Percentiles rank a stretch among this genome's conserved stretches.
phyloP scores from a whole-genome alignment of 2,329 filamentous ascomycete species.

The Chalaropsis thielavioides region DNA sequence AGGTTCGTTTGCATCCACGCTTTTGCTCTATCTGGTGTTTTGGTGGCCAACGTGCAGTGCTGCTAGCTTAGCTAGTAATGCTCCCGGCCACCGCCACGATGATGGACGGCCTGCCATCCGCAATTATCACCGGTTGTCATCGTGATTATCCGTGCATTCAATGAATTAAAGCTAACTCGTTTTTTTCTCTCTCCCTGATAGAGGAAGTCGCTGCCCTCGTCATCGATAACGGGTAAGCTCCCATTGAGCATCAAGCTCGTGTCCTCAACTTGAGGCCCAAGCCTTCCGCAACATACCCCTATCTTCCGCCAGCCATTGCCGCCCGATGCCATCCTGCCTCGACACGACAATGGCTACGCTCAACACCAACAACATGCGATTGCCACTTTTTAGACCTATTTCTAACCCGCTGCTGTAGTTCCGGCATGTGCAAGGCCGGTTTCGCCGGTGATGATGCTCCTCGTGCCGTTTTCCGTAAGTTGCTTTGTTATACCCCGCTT shows the following conservation, averaged over 20 bases:
- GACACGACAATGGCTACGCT: not conserved
- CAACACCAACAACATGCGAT: not conserved
- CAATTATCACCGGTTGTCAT: not conserved
- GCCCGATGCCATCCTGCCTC: not conserved
- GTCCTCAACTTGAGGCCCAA: constrained; percentile 24
- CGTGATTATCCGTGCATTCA: not conserved
- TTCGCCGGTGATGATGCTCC: constrained; percentile 99
- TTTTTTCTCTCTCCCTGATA: constrained; percentile 28
- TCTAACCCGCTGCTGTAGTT: constrained; percentile 42
- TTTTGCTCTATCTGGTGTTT: constrained; percentile 7
- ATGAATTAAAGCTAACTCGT: not conserved
- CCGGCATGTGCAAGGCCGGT: constrained; percentile 99
- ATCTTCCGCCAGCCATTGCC: constrained; percentile 14
- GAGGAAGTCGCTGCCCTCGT: constrained; percentile 99
- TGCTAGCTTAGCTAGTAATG: constrained; percentile 3
- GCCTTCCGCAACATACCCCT: constrained; percentile 16
- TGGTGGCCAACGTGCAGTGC: constrained; percentile 11
- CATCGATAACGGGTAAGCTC: constrained; percentile 99
- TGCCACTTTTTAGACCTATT: constrained; percentile 2
- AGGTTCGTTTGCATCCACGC: constrained; percentile 44
- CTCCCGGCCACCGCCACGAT: not conserved
- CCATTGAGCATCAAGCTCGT: constrained; percentile 23
- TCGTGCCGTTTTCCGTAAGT: constrained; percentile 99
- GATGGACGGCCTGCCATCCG: not conserved
- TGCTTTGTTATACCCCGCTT: constrained; percentile 46